phyloP scores from a whole-genome alignment of 768 basidiomycete species.

The Trametes coccinea region DNA sequence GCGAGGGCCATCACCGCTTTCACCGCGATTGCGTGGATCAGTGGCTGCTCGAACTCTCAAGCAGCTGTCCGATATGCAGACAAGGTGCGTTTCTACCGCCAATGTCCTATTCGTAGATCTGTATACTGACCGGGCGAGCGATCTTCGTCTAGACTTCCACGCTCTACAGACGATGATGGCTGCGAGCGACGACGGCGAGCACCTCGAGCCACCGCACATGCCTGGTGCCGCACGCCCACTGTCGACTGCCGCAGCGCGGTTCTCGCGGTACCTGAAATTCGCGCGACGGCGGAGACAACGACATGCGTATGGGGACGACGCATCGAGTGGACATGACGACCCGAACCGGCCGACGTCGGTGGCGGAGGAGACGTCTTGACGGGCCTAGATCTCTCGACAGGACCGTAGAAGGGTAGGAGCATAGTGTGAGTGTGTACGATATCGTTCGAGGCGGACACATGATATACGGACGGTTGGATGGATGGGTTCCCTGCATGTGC shows the following conservation, averaged over 20 bases:
- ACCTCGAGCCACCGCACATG: slow-evolving; percentile 25
- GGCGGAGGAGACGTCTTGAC: slow-evolving; percentile 21
- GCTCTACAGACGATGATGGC: slow-evolving; percentile 37
- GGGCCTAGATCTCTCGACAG: slow-evolving; percentile 2
- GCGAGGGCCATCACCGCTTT: slow-evolving; percentile 88
- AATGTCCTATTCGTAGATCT: background rate
- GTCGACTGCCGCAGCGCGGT: slow-evolving; percentile 29
- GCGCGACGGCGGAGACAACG: slow-evolving; percentile 30
- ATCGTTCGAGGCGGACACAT: background rate
- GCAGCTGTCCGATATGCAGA: slow-evolving; percentile 89
- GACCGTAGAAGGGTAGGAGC: background rate
- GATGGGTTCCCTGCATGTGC: background rate
- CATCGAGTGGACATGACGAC: slow-evolving; percentile 26
- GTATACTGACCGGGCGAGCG: background rate
- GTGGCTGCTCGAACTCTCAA: slow-evolving; percentile 88
- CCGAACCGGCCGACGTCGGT: slow-evolving; percentile 24
- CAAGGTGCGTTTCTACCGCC: slow-evolving; percentile 56
- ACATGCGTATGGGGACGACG: slow-evolving; percentile 16
- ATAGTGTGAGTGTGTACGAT: background rate
- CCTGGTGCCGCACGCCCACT: slow-evolving; percentile 20
- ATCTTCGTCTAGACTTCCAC: slow-evolving; percentile 33
- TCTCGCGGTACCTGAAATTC: slow-evolving; percentile 14
- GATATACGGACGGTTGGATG: background rate
- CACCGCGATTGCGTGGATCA: slow-evolving; percentile 87
- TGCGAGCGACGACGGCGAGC: slow-evolving; percentile 18